Evolutionary conservation across 1,139 yeast genomes (phyloP).

Genomic region (Fermentozyma sake): DNA sequence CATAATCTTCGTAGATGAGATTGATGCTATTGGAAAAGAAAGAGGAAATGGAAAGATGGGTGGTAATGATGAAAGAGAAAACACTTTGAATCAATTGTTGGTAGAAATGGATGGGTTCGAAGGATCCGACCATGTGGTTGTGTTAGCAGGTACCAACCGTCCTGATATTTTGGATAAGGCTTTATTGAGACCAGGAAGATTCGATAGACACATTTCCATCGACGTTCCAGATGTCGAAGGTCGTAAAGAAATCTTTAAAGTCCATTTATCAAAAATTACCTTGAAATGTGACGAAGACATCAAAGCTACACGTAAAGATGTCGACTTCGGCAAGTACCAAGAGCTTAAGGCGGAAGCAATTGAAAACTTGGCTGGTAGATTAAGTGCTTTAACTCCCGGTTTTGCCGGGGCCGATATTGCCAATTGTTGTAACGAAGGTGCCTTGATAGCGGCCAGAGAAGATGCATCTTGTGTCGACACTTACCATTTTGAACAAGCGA

Average conservation of each 20-base stretch:
- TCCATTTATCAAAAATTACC: slow-evolving; percentile 57
- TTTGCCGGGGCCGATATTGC: slow-evolving; percentile 87
- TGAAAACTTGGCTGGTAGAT: slow-evolving; percentile 62
- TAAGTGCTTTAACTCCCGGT: slow-evolving; percentile 79
- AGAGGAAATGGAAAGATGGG: slow-evolving; percentile 55
- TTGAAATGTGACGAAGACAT: slow-evolving; percentile 39
- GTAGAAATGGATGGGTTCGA: slow-evolving; percentile 88
- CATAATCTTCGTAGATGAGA: slow-evolving; percentile 76
- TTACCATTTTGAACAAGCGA: slow-evolving; percentile 72
- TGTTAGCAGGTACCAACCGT: slow-evolving; percentile 79
- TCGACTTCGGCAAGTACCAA: slow-evolving; percentile 46
- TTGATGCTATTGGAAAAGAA: slow-evolving; percentile 81
- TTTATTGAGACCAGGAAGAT: slow-evolving; percentile 77
- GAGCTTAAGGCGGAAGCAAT: slow-evolving; percentile 45
- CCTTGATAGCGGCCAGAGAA: slow-evolving; percentile 72
- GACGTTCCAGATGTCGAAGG: slow-evolving; percentile 79
- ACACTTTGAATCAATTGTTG: slow-evolving; percentile 70
- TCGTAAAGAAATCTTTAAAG: slow-evolving; percentile 68
- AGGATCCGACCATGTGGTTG: slow-evolving; percentile 70
- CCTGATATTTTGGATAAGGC: slow-evolving; percentile 77
- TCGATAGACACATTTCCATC: slow-evolving; percentile 70
- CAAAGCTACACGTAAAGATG: slow-evolving; percentile 33
- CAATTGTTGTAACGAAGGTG: slow-evolving; percentile 80
- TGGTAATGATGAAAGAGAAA: slow-evolving; percentile 80
- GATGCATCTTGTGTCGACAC: slow-evolving; percentile 53